These are phyloP conservation scores for Ichthyophthirius multifiliis DNA, from an alignment of 169 alveolate species.

Conservation along the genomic window DNA sequence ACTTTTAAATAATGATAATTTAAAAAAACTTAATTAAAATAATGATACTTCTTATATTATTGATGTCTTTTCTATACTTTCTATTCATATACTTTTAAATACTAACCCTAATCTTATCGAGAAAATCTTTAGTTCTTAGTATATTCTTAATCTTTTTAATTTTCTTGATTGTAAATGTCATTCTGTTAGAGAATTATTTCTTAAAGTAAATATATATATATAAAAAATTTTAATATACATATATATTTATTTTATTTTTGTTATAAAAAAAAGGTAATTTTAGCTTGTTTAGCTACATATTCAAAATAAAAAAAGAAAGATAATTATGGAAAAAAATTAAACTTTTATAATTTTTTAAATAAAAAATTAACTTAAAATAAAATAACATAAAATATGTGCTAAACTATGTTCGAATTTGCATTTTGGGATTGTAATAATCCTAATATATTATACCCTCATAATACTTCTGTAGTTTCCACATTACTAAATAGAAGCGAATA, in stretches of 20 bases:
- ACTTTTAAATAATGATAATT: background rate
- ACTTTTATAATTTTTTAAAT: background rate
- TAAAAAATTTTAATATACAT: background rate
- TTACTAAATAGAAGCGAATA: background rate
- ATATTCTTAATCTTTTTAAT: background rate
- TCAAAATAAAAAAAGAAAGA: background rate
- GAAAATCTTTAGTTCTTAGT: background rate
- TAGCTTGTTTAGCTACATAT: background rate
- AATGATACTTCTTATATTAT: background rate
- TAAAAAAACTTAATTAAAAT: background rate
- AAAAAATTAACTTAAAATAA: background rate
- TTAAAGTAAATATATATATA: background rate
- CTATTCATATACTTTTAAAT: background rate
- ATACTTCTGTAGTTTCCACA: background rate
- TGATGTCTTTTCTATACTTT: background rate
- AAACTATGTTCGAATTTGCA: background rate
- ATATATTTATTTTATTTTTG: background rate
- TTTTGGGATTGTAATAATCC: slow-evolving; percentile 12
- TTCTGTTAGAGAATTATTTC: background rate
- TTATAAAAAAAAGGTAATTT: background rate
- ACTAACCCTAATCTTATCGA: background rate
- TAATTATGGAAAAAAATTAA: background rate
- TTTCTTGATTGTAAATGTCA: background rate
- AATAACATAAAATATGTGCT: background rate
- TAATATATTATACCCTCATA: background rate